Conservation (phyloP, 768 basidiomycete species). For the Trametes sanguinea region DNA sequence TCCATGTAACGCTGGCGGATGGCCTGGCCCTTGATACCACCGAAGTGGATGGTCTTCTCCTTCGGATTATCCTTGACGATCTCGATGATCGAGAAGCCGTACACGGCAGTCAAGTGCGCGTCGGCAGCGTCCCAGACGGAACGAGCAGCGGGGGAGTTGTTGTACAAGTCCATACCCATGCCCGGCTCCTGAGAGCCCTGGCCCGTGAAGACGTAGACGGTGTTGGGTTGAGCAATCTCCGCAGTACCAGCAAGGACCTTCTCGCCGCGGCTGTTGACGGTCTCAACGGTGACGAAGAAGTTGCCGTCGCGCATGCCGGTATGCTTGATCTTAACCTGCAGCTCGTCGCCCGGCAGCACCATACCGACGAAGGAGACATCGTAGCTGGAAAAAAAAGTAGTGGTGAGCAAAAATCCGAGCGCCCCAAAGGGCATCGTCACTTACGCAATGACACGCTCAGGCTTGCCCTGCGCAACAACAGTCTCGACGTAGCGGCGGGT, state of each 20-base stretch:
- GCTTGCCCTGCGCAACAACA: slow-evolving; percentile 89
- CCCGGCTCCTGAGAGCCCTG: slow-evolving; percentile 98
- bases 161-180: slow-evolving; percentile 99
- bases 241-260: slow-evolving; percentile 92
- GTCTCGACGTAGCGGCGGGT: slow-evolving; percentile 92
- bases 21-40: slow-evolving; percentile 98
- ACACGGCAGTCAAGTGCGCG: slow-evolving; percentile 87
- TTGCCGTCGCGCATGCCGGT: slow-evolving; percentile 91
- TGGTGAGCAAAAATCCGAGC: neutral
- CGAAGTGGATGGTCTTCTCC: slow-evolving; percentile 97
- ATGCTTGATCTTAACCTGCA: slow-evolving; percentile 86
- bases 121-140: slow-evolving; percentile 98
- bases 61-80: slow-evolving; percentile 99
- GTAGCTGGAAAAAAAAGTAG: slow-evolving; percentile 55
- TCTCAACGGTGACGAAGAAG: slow-evolving; percentile 88
- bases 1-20: slow-evolving; percentile 99
- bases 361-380: slow-evolving; percentile 96
- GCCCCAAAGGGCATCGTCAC: slow-evolving; percentile 33
- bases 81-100: slow-evolving; percentile 98
- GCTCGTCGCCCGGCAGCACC: slow-evolving; percentile 89
- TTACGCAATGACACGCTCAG: slow-evolving; percentile 86
- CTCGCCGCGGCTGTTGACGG: slow-evolving; percentile 80
- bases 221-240: slow-evolving; percentile 89
- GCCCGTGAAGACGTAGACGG: slow-evolving; percentile 97
- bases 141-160: slow-evolving; percentile 86